Conservation (phyloP, 208 protist genomes). For the Acanthamoeba triangularis region DNA sequence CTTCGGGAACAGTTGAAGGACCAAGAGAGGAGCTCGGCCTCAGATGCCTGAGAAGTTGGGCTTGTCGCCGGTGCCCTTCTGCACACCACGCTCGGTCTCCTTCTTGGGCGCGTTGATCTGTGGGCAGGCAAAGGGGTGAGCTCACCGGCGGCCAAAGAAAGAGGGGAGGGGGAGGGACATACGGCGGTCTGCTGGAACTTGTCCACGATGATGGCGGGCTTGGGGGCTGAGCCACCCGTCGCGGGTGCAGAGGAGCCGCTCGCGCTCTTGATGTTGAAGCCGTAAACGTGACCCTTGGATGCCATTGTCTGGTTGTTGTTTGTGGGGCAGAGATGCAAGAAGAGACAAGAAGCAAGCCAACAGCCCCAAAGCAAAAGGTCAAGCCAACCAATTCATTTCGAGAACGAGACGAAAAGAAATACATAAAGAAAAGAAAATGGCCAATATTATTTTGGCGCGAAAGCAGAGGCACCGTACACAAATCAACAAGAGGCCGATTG, state of each 20-base stretch:
- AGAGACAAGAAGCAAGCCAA: too few relatives aligned
- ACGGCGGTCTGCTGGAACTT: conserved; percentile 39
- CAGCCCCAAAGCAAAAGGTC: too few relatives aligned
- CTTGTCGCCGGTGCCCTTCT: conserved; percentile 54
- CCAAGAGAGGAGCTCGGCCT: background rate
- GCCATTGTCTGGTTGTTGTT: too few relatives aligned
- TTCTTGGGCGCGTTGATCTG: conserved; percentile 31
- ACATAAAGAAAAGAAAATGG: too few relatives aligned
- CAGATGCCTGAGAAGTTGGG: conserved; percentile 24
- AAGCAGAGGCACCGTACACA: too few relatives aligned
- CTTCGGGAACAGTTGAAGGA: too few relatives aligned
- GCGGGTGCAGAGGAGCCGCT: background rate
- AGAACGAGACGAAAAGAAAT: too few relatives aligned
- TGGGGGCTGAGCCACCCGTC: background rate
- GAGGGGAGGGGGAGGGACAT: background rate
- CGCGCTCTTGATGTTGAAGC: conserved; percentile 68
- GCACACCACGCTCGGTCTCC: conserved; percentile 23
- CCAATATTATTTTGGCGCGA: too few relatives aligned
- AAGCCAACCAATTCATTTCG: too few relatives aligned
- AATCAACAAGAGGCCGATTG: too few relatives aligned
- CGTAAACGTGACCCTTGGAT: conserved; percentile 57
- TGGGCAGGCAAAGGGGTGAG: background rate
- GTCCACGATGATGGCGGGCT: conserved; percentile 60
- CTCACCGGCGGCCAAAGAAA: background rate
- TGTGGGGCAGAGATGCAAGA: too few relatives aligned